These are phyloP conservation scores for Pleurotus cornucopiae DNA, from an alignment of 768 basidiomycete species.

Conservation along the genomic window DNA sequence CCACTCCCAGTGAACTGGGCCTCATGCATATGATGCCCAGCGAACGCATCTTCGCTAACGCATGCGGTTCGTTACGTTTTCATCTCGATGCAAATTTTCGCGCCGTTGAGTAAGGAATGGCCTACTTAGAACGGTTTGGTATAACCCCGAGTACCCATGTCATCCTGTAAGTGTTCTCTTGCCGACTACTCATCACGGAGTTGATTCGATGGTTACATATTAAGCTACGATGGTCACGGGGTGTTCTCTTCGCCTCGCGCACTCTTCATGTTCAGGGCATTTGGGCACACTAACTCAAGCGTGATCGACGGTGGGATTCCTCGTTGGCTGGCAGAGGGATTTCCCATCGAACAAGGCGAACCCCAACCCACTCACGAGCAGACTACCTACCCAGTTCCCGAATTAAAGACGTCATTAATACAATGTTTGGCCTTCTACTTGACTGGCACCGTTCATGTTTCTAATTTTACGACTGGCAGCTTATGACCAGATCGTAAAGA, in stretches of 20 bases:
- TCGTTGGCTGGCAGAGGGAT: constrained; percentile 68
- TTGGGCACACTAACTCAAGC: constrained; percentile 83
- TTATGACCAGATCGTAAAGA: constrained; percentile 78
- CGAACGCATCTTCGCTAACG: constrained; percentile 62
- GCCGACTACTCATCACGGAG: background rate
- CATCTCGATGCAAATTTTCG: background rate
- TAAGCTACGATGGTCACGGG: constrained; percentile 81
- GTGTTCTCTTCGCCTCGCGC: constrained; percentile 92
- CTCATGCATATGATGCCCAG: constrained; percentile 95
- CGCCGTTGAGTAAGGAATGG: background rate
- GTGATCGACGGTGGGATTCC: constrained; percentile 93
- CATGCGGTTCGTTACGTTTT: constrained; percentile 59
- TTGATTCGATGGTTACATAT: constrained; percentile 3
- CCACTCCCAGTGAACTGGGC: constrained; percentile 69
- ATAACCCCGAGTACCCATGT: constrained; percentile 75
- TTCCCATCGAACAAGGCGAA: constrained; percentile 40
- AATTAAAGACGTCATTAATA: constrained; percentile 44
- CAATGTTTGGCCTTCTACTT: constrained; percentile 38
- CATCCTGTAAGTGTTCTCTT: constrained; percentile 53
- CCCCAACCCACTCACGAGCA: constrained; percentile 18
- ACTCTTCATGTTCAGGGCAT: constrained; percentile 90
- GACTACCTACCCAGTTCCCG: constrained; percentile 48
- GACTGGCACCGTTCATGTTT: constrained; percentile 9
- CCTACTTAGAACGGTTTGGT: constrained; percentile 53
- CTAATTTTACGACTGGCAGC: constrained; percentile 33